Evolutionary conservation across 768 basidiomycete species (phyloP), one percentile per base, ranked within the genome.

Genomic region (Pisolithus albus): DNA sequence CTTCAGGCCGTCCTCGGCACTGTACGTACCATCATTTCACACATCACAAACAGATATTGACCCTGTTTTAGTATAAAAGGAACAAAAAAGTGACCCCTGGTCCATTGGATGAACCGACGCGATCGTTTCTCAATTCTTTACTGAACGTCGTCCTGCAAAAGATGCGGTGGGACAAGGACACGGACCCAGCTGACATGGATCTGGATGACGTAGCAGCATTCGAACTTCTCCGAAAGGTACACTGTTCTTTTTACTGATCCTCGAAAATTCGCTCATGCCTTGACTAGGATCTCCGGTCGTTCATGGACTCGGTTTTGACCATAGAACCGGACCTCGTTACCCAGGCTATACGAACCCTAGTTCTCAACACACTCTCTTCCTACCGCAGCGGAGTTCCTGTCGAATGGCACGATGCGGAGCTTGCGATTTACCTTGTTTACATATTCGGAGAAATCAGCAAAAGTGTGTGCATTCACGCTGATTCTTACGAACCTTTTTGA

Each of bases 371-470:
- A 0, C 76, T 96, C 30, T 79, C 84, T 5, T 76, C 82, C 1
- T 88, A 85, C 59, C 54, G 61, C 32, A 83, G 72, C 53, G 82
- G 87, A 0, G 67, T 78, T 0, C 64, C 75, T 16, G 67, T 96
- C 34, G 79, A 87, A 53, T 98, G 96, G 96, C 83, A 92, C 59
- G 86, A 94, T 56, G 91, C 88, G 3, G 96, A 99, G 67, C 77
- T 98, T 18, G 92, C 90, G 0, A 73, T 95, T n/a, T 92, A 92
- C 66, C 76, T 98, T 23, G 83, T 97, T 9, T 97, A 84, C 63
- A 88, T 95, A 32, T 98, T 90, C 60, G 95, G 95, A 40, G 93
- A 96, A 65, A 82, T 95, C 58, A 84, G 82, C 67, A 95, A 92
- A 75, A 81, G 94, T 92, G 52, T 47, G 84, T 63, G 18, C 46